Percentiles rank a stretch among this genome's conserved stretches.
phyloP scores from a whole-genome alignment of 495 filamentous ascomycete species.

The Venustampulla echinocandica region DNA sequence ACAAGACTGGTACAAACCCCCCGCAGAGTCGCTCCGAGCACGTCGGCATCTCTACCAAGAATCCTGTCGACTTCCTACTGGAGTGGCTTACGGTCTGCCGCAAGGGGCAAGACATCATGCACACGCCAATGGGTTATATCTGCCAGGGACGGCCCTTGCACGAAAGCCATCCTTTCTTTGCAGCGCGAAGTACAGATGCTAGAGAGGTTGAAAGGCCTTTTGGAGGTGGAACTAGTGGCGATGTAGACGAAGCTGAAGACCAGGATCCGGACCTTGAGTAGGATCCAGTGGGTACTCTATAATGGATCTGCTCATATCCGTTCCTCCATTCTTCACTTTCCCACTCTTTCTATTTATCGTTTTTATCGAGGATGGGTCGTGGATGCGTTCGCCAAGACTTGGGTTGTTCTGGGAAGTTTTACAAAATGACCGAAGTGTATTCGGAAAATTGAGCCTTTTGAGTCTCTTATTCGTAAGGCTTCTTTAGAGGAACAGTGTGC shows the following conservation, averaged over 20 bases:
- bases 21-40: slow-evolving; percentile 2
- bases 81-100: slow-evolving; percentile 43
- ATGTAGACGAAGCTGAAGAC: slow-evolving; percentile 8
- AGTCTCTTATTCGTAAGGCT: not conserved
- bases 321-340: slow-evolving; percentile 1
- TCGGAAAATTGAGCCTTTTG: not conserved
- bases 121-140: slow-evolving; percentile 49
- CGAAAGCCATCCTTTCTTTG: slow-evolving; percentile 33
- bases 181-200: slow-evolving; percentile 4
- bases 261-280: slow-evolving; percentile 4
- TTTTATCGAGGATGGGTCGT: slow-evolving; percentile 1
- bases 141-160: slow-evolving; percentile 32
- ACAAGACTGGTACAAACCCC: not conserved
- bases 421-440: not conserved
- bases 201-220: not conserved
- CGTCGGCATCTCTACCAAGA: slow-evolving; percentile 19
- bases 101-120: slow-evolving; percentile 40
- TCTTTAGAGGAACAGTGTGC: not conserved
- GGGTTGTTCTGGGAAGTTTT: not conserved
- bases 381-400: slow-evolving; percentile 1
- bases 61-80: slow-evolving; percentile 33
- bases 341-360: not conserved
- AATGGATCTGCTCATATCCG: slow-evolving; percentile 1
- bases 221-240: not conserved
- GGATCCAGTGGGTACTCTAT: slow-evolving; percentile 3